phyloP scores from a whole-genome alignment of 2,329 filamentous ascomycete genomes.

The Colletotrichum filicis region DNA sequence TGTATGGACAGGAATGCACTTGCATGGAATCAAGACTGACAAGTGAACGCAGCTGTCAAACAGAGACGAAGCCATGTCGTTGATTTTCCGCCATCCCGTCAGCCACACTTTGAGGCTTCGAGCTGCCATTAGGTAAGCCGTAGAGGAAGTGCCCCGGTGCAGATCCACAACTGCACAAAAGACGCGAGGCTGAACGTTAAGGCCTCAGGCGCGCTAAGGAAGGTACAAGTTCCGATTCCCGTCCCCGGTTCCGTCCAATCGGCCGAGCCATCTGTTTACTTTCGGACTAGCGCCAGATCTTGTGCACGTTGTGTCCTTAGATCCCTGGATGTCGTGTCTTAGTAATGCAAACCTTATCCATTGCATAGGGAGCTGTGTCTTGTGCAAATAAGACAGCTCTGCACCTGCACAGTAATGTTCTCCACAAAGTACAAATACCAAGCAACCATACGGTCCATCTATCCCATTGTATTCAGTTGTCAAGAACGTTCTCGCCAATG shows the following conservation, averaged over 20 bases:
- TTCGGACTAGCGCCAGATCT: constrained; percentile 30
- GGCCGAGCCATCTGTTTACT: background rate
- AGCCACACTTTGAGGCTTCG: constrained; percentile 16
- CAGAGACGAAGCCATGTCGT: background rate
- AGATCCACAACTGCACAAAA: constrained; percentile 26
- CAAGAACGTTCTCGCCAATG: background rate
- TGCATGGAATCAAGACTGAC: background rate
- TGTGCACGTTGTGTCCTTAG: constrained; percentile 27
- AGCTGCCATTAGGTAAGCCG: background rate
- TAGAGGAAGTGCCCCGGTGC: background rate
- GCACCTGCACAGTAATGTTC: background rate
- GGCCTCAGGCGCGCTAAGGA: background rate
- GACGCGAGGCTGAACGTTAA: constrained; percentile 19
- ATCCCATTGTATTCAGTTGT: background rate
- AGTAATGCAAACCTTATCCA: constrained; percentile 36
- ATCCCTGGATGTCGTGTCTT: constrained; percentile 28
- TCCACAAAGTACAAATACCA: background rate
- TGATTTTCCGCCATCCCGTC: background rate
- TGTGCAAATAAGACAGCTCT: constrained; percentile 1
- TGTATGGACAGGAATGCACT: background rate
- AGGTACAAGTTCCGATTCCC: constrained; percentile 32
- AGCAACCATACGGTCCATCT: background rate
- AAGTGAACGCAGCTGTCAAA: constrained; percentile 32
- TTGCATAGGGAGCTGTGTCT: constrained; percentile 29
- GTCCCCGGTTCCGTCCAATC: constrained; percentile 27